Evolutionary conservation across 192 early-diverging fungal species (phyloP).

Genomic region (Coemansia umbellata): DNA sequence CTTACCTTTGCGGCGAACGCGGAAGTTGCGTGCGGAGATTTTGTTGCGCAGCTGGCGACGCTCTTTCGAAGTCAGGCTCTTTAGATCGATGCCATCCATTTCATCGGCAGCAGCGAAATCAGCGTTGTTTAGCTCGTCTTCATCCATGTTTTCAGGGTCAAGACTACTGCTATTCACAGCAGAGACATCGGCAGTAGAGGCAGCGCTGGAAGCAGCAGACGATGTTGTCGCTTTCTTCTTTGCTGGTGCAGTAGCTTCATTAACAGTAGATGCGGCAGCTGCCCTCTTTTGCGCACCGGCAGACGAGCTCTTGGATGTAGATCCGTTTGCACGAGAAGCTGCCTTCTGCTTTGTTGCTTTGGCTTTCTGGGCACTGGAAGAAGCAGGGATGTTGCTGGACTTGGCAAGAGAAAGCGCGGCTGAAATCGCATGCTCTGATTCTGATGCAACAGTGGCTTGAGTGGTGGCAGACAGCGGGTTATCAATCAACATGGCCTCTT

Average conservation of each 20-base stretch:
- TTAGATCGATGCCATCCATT: slow-evolving; percentile 53
- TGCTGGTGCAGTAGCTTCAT: not conserved
- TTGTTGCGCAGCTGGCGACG: slow-evolving; percentile 83
- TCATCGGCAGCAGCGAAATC: slow-evolving; percentile 1
- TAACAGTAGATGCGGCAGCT: no score
- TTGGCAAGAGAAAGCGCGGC: no score
- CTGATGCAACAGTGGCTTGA: no score
- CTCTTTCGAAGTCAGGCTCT: slow-evolving; percentile 68
- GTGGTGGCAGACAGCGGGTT: slow-evolving; percentile 1
- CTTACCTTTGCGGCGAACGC: slow-evolving; percentile 75
- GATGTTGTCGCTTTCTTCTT: not conserved
- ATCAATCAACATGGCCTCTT: slow-evolving; percentile 24
- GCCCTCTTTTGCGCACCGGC: no score
- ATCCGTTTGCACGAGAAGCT: not conserved
- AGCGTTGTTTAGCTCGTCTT: slow-evolving; percentile 8
- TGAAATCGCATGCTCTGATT: no score
- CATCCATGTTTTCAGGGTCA: slow-evolving; percentile 3
- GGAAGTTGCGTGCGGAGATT: slow-evolving; percentile 81
- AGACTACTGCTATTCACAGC: not conserved
- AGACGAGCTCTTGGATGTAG: no score
- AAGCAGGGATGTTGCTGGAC: no score
- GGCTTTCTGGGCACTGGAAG: no score
- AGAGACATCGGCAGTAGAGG: not conserved
- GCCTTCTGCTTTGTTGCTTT: not conserved
- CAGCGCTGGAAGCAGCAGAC: not conserved